Evolutionary conservation across 2,329 filamentous ascomycete genomes (phyloP).

Genomic region (Chlorencoelia australis): DNA sequence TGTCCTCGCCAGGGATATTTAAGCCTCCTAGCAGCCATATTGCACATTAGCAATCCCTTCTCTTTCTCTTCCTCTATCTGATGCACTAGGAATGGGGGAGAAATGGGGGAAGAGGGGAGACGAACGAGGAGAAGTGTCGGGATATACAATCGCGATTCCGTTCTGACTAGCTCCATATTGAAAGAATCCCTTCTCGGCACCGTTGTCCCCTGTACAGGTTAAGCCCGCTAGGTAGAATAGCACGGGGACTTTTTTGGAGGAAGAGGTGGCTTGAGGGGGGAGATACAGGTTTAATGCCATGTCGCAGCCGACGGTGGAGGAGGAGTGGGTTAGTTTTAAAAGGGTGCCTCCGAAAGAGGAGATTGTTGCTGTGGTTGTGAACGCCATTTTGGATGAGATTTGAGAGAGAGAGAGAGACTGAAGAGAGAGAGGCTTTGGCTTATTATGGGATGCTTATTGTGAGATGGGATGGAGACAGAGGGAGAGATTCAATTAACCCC

Average conservation of each 20-base stretch:
- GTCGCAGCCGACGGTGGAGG: constrained; percentile 66
- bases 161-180: constrained; percentile 69
- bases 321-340: constrained; percentile 83
- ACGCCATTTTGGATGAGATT: constrained; percentile 62
- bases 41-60: neutral
- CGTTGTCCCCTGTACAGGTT: constrained; percentile 88
- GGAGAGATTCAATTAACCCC: too few species aligned
- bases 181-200: constrained; percentile 79
- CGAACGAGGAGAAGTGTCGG: constrained; percentile 83
- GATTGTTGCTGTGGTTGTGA: constrained; percentile 84
- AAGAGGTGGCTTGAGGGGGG: constrained; percentile 52
- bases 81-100: too few species aligned
- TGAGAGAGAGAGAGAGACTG: too few species aligned
- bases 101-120: constrained; percentile 10
- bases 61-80: neutral
- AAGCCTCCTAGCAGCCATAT: constrained; percentile 50
- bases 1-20: constrained; percentile 72
- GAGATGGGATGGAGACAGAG: too few species aligned
- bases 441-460: too few species aligned
- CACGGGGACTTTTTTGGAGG: constrained; percentile 58
- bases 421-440: too few species aligned
- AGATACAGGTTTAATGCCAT: constrained; percentile 94
- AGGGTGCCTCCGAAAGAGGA: constrained; percentile 89
- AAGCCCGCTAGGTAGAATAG: constrained; percentile 90
- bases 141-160: constrained; percentile 87